Evolutionary conservation across 2,329 filamentous ascomycete genomes (phyloP).

Genomic region (Pseudogymnoascus sp.): DNA sequence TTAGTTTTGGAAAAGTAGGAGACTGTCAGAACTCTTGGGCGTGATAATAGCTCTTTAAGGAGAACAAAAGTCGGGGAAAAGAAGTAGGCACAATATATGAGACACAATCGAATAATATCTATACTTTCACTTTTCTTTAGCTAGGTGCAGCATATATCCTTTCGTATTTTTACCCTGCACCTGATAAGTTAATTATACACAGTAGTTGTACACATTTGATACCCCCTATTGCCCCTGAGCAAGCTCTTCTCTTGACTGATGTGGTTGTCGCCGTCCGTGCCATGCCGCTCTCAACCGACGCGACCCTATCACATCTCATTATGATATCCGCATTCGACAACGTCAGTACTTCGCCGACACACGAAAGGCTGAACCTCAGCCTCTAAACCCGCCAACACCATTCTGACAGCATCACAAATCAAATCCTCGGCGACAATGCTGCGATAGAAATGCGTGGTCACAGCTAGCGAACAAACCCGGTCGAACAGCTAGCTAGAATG

Average conservation of each 20-base stretch:
- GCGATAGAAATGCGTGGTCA: background rate
- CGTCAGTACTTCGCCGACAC: background rate
- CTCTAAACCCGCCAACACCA: background rate
- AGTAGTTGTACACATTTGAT: background rate
- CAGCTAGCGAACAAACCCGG: background rate
- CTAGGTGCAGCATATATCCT: background rate
- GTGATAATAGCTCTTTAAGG: background rate
- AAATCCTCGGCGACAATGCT: background rate
- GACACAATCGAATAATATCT: background rate
- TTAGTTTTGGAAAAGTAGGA: background rate
- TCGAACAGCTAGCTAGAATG: background rate
- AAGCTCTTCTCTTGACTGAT: background rate
- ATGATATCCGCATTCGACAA: background rate
- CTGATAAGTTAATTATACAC: background rate
- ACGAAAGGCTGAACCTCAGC: constrained; percentile 7
- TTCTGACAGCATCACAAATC: background rate
- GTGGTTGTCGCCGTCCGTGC: background rate
- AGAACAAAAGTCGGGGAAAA: background rate
- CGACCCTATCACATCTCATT: background rate
- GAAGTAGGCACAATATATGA: background rate
- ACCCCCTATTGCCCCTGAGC: background rate
- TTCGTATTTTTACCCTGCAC: background rate
- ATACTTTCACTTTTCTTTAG: background rate
- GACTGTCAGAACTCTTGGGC: background rate
- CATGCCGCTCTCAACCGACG: constrained; percentile 3